Evolutionary conservation across 1,284 basidiomycete species (phyloP), one percentile per base, ranked within the genome.

Genomic region (Ceratobasidium sp.): DNA sequence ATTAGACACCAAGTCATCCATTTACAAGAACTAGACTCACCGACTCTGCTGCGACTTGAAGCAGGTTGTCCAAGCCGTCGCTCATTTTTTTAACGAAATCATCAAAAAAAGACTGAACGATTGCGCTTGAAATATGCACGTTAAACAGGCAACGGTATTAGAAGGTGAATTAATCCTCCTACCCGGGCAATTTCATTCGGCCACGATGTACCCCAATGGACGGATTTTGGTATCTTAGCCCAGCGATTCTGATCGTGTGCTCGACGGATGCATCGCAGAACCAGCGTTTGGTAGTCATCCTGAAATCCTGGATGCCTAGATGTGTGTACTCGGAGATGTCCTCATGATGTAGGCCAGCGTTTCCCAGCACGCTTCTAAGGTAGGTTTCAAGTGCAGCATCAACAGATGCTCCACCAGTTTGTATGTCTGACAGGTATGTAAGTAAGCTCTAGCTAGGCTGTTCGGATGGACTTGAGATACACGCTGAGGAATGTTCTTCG

Each of bases 371-470:
- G 4, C 9, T 29, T 17, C 63, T 29, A 2, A 71, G 53, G 27
- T 65, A 24, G 14, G n/a, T 53, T 50, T 65, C 48, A n/a, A 44
- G 44, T n/a, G n/a, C 19, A 27, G 14, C 15, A 64, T 74, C 50
- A n/a, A 74, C 54, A 33, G 17, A 66, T 19, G 51, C 36, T 19
- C 11, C 72, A 19, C 72, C 72, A 4, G 62, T 48, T 54, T 74
- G 72, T 22, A 74, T 48, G 41, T 64, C 72, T 74, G 48, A 6
- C 36, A 41, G 36, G 36, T 4, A 41, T 41, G 36, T 41, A 41
- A 41, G 36, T 41, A 41, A 41, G 36, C 36, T 11, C 11, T 41
- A 11, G 36, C 36, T 11, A 41, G 36, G 36, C 11, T 41, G 6
- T 41, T 41, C 11, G 36, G 36, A 5, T 41, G 11, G 36, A 41